Evolutionary conservation across 1,139 yeast genomes (phyloP).

Genomic region (Taphrina pruni): DNA sequence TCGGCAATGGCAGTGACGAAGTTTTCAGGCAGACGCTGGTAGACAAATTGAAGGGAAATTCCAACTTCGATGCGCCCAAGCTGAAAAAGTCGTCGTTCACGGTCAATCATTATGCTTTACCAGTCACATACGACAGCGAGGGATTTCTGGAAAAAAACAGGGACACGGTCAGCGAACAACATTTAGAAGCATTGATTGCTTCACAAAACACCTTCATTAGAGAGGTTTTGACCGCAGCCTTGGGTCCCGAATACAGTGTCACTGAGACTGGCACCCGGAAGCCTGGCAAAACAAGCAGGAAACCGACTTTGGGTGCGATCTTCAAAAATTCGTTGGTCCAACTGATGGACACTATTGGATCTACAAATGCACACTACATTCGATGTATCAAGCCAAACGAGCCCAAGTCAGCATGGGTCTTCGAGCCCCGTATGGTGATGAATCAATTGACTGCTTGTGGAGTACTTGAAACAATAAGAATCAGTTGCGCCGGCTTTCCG

Average conservation of each 20-base stretch:
- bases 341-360: slow-evolving; percentile 87
- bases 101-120: slow-evolving; percentile 92
- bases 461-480: slow-evolving; percentile 93
- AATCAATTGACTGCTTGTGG: slow-evolving; percentile 98
- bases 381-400: slow-evolving; percentile 98
- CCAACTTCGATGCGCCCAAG: slow-evolving; percentile 90
- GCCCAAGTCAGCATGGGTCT: slow-evolving; percentile 91
- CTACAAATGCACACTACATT: slow-evolving; percentile 94
- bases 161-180: slow-evolving; percentile 97
- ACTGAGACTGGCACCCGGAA: slow-evolving; percentile 41
- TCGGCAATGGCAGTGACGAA: slow-evolving; percentile 93
- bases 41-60: slow-evolving; percentile 83
- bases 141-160: slow-evolving; percentile 97
- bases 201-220: slow-evolving; percentile 70
- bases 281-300: slow-evolving; percentile 62
- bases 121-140: slow-evolving; percentile 88
- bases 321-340: slow-evolving; percentile 92
- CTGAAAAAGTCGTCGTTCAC: slow-evolving; percentile 91
- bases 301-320: slow-evolving; percentile 93
- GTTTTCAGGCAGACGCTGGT: slow-evolving; percentile 64
- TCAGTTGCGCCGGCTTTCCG: slow-evolving; percentile 98
- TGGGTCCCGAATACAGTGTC: slow-evolving; percentile 51
- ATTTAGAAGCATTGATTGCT: slow-evolving; percentile 77
- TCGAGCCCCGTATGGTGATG: slow-evolving; percentile 92
- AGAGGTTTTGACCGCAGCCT: slow-evolving; percentile 66